Evolutionary conservation across 2,329 filamentous ascomycete species (phyloP).

Genomic region (Penicillium sp.): DNA sequence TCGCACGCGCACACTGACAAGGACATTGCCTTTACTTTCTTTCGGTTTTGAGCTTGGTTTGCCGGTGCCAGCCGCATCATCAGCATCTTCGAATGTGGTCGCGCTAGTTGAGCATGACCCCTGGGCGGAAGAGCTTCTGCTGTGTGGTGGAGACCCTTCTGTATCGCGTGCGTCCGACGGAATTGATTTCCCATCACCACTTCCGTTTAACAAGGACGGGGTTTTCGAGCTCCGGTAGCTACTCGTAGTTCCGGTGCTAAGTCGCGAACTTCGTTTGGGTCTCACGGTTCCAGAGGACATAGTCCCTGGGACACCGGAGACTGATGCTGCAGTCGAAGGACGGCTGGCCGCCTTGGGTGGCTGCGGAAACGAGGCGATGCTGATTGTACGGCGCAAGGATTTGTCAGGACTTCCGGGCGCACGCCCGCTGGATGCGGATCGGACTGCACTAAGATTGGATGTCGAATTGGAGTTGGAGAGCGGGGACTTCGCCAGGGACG

Average conservation of each 20-base stretch:
- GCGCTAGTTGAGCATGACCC: slow-evolving; percentile 89
- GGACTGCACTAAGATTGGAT: slow-evolving; percentile 56
- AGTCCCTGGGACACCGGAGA: slow-evolving; percentile 36
- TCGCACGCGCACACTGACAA: slow-evolving; percentile 91
- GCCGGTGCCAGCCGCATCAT: slow-evolving; percentile 50
- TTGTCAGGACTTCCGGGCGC: slow-evolving; percentile 57
- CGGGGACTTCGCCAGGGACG: slow-evolving; percentile 51
- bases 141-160: slow-evolving; percentile 81
- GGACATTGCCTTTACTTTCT: slow-evolving; percentile 88
- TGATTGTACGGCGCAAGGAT: slow-evolving; percentile 79
- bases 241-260: slow-evolving; percentile 53
- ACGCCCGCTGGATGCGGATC: slow-evolving; percentile 56
- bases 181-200: slow-evolving; percentile 72
- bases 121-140: slow-evolving; percentile 85
- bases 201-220: slow-evolving; percentile 75
- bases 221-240: slow-evolving; percentile 53
- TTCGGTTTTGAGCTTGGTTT: slow-evolving; percentile 43
- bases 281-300: slow-evolving; percentile 41
- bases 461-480: slow-evolving; percentile 48
- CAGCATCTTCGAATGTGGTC: slow-evolving; percentile 79
- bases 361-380: slow-evolving; percentile 90
- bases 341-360: slow-evolving; percentile 70
- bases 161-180: slow-evolving; percentile 63
- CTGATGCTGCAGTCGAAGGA: slow-evolving; percentile 57
- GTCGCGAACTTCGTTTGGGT: slow-evolving; percentile 55